Conservation (phyloP, 352 stramenopile genomes). For the Phytophthora tubulina region DNA sequence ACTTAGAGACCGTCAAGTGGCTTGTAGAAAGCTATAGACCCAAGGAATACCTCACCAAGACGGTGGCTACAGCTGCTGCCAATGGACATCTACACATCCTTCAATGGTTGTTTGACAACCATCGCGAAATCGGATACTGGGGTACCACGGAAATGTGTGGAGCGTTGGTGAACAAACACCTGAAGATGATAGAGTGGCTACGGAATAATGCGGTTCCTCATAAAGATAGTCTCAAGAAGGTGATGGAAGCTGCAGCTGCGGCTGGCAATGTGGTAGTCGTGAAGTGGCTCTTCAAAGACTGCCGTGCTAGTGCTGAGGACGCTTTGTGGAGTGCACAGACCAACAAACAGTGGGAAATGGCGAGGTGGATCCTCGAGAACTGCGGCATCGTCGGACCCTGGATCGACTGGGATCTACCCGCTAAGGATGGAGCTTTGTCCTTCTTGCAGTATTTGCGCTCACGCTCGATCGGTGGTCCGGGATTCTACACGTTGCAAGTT, state of each 20-base stretch:
- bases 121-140: slow-evolving; percentile 40
- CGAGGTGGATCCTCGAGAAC: slow-evolving; percentile 37
- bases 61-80: slow-evolving; percentile 31
- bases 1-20: slow-evolving; percentile 37
- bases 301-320: slow-evolving; percentile 30
- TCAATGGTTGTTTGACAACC: slow-evolving; percentile 36
- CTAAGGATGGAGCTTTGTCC: slow-evolving; percentile 57
- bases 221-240: slow-evolving; percentile 39
- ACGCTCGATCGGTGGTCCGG: slow-evolving; percentile 50
- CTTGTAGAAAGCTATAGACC: slow-evolving; percentile 35
- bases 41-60: slow-evolving; percentile 28
- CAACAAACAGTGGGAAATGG: slow-evolving; percentile 33
- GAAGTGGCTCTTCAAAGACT: slow-evolving; percentile 36
- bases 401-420: slow-evolving; percentile 53
- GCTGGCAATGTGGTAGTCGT: slow-evolving; percentile 45
- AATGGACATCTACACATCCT: slow-evolving; percentile 41
- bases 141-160: slow-evolving; percentile 44
- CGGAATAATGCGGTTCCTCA: slow-evolving; percentile 29
- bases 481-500: slow-evolving; percentile 65
- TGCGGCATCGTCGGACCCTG: slow-evolving; percentile 42
- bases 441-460: slow-evolving; percentile 61
- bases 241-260: slow-evolving; percentile 49
- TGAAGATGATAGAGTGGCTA: slow-evolving; percentile 38
- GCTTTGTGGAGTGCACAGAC: slow-evolving; percentile 36
- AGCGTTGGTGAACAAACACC: slow-evolving; percentile 36